These are phyloP conservation scores for Globisporangium spiculum DNA, from an alignment of 352 stramenopile genomes.

Conservation along the genomic window DNA sequence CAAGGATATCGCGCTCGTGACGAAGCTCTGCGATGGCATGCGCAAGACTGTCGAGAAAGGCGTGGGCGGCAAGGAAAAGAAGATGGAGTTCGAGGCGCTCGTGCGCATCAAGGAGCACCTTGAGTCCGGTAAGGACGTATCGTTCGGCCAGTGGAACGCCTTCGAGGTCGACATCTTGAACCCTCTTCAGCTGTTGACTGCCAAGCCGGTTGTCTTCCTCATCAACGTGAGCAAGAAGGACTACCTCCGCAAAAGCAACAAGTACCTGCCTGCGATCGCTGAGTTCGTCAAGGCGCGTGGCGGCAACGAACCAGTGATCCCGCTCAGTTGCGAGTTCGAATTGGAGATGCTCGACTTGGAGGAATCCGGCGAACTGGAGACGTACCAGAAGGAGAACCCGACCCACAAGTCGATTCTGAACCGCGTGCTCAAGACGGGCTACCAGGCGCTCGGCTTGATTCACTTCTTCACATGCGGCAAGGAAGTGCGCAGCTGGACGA, in stretches of 20 bases:
- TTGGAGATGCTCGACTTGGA: slow-evolving; percentile 90
- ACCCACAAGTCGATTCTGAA: slow-evolving; percentile 92
- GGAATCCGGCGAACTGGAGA: slow-evolving; percentile 39
- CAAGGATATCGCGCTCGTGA: slow-evolving; percentile 95
- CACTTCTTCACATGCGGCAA: slow-evolving; percentile 99
- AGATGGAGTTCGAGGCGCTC: slow-evolving; percentile 90
- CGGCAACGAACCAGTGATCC: slow-evolving; percentile 95
- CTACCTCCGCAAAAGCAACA: slow-evolving; percentile 98
- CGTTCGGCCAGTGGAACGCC: slow-evolving; percentile 88
- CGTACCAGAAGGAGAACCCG: slow-evolving; percentile 91
- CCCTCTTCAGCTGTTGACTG: slow-evolving; percentile 90
- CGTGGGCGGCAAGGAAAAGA: slow-evolving; percentile 93
- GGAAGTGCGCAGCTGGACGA: slow-evolving; percentile 99
- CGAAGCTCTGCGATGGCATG: slow-evolving; percentile 69
- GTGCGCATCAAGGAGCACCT: slow-evolving; percentile 83
- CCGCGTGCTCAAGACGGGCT: slow-evolving; percentile 97
- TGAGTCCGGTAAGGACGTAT: slow-evolving; percentile 86
- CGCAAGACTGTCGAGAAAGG: slow-evolving; percentile 89
- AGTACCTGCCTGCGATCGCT: slow-evolving; percentile 96
- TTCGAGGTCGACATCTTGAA: slow-evolving; percentile 92
- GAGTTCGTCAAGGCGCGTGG: slow-evolving; percentile 96
- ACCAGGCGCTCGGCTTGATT: slow-evolving; percentile 97
- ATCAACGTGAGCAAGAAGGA: slow-evolving; percentile 99
- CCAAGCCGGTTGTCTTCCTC: slow-evolving; percentile 98
- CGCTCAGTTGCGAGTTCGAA: slow-evolving; percentile 99